Evolutionary conservation across 1,139 yeast genomes (phyloP).

Genomic region (Saccharomyces pastorianus): DNA sequence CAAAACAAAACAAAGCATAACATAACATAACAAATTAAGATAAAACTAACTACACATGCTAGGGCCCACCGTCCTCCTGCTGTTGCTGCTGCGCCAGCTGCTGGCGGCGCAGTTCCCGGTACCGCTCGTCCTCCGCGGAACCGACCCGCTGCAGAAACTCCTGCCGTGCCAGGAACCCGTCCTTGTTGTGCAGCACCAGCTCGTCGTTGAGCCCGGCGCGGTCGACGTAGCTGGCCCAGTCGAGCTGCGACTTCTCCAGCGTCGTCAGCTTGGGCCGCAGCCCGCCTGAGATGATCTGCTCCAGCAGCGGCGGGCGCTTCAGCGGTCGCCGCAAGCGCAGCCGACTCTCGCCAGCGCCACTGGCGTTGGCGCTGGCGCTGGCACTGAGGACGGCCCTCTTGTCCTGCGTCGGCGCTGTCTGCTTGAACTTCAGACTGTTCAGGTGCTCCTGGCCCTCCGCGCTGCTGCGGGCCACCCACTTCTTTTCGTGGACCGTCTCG

Average conservation of each 20-base stretch:
- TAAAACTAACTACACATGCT: no score
- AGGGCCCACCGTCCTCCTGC: slow-evolving; percentile 1
- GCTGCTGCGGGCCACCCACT: slow-evolving; percentile 64
- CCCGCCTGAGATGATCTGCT: slow-evolving; percentile 54
- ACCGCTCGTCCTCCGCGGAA: slow-evolving; percentile 52
- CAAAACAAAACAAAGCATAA: not conserved
- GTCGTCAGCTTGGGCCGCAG: slow-evolving; percentile 72
- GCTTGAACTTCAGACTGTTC: slow-evolving; percentile 42
- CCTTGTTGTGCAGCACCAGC: slow-evolving; percentile 61
- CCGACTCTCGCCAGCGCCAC: not conserved
- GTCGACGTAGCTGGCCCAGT: slow-evolving; percentile 95
- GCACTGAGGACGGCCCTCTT: no score
- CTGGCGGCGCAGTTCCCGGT: slow-evolving; percentile 46
- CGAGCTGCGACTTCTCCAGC: slow-evolving; percentile 82
- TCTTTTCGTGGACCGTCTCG: slow-evolving; percentile 65
- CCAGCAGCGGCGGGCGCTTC: slow-evolving; percentile 71
- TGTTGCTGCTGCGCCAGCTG: slow-evolving; percentile 27
- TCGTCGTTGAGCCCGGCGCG: slow-evolving; percentile 78
- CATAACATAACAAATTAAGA: no score
- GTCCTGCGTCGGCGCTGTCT: slow-evolving; percentile 11
- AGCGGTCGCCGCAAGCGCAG: slow-evolving; percentile 34
- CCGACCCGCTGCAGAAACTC: slow-evolving; percentile 80
- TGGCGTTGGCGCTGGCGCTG: no score
- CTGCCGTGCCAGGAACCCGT: slow-evolving; percentile 84
- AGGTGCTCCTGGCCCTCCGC: slow-evolving; percentile 83